Evolutionary conservation across 2,329 filamentous ascomycete genomes (phyloP).

Genomic region (Peltaster fructicola): DNA sequence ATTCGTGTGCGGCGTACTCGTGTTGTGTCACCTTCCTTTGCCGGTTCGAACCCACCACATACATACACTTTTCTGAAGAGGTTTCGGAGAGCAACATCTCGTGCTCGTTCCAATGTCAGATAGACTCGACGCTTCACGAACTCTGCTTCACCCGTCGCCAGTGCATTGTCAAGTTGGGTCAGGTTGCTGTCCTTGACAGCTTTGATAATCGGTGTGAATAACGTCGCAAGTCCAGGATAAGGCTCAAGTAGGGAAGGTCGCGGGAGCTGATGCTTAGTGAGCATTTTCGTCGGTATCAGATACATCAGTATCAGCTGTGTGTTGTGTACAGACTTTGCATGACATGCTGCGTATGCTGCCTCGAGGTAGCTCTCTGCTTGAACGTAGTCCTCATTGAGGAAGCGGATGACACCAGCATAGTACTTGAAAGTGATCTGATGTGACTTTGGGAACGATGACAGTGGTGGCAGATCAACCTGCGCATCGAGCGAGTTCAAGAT

Average conservation of each 20-base stretch:
- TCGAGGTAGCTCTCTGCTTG: slow-evolving; percentile 67
- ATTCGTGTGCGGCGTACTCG: slow-evolving; percentile 56
- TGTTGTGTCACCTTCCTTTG: slow-evolving; percentile 47
- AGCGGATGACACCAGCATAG: slow-evolving; percentile 83
- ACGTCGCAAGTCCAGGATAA: slow-evolving; percentile 55
- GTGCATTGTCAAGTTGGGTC: slow-evolving; percentile 62
- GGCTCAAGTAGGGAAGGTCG: slow-evolving; percentile 51
- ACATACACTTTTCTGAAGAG: slow-evolving; percentile 83
- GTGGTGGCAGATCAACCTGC: slow-evolving; percentile 52
- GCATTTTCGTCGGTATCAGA: slow-evolving; percentile 78
- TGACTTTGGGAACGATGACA: slow-evolving; percentile 67
- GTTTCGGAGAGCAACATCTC: slow-evolving; percentile 84
- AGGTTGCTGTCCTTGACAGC: slow-evolving; percentile 76
- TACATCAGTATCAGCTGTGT: slow-evolving; percentile 89
- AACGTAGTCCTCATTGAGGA: slow-evolving; percentile 83
- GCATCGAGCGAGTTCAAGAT: slow-evolving; percentile 71
- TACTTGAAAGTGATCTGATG: slow-evolving; percentile 95
- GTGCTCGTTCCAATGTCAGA: slow-evolving; percentile 76
- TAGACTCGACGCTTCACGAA: slow-evolving; percentile 91
- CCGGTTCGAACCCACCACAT: slow-evolving; percentile 61
- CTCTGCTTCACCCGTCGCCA: slow-evolving; percentile 70
- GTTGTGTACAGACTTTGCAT: slow-evolving; percentile 54
- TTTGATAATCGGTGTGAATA: slow-evolving; percentile 60
- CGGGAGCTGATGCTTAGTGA: slow-evolving; percentile 74
- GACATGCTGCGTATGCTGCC: slow-evolving; percentile 67